Base-by-base conservation (phyloP, 2,329 filamentous ascomycete genomes). In the Amauroascus verrucosus region DNA sequence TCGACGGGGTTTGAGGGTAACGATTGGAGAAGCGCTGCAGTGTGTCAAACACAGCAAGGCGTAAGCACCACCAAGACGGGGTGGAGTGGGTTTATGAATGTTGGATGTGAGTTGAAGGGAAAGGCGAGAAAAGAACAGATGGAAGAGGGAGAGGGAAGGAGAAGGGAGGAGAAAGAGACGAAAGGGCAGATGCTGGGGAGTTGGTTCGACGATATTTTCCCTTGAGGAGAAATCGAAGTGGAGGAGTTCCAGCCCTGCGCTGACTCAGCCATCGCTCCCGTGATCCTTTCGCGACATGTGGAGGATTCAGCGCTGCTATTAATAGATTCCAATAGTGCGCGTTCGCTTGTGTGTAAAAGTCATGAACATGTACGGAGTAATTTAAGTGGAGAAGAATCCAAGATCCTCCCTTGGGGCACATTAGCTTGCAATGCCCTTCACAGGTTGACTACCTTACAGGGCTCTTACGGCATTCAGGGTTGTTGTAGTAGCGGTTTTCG, bases 31-130 rank as follows among this genome's bases (percentile, higher is more conserved):
- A 63, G 64, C 64, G 60, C 58, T 59, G 61, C 60, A 65, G 69
- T 71, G 69, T 72, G 67, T 72, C 70, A 71, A 71, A 72, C 70
- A 72, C 70, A 68, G 60, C 65, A 66, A 55, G 64, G 63, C 57
- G 55, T 59, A 35, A 26, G 37, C 22, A 49, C 47, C 35, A 57
- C 44, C 46, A 49, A 32, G 33, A 44, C 7, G 37, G n/a, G 33
- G 8, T 14, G 9, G 26, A 18, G 28, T n/a, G n/a, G n/a, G n/a
- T n/a, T n/a, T n/a, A n/a, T n/a, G n/a, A n/a, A n/a, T n/a, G n/a
- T n/a, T n/a, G n/a, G n/a, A n/a, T n/a, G n/a, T n/a, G 38, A 56
- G 13, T 13, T 18, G 57, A 57, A 44, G 45, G 49, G 33, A 54
- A n/a, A 54, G 48, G 54, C 40, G 30, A 54, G 51, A 57, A 56